Percentiles rank a stretch among this genome's conserved stretches.
Conservation (phyloP, 2,329 filamentous ascomycete species). For the Ceratocystis cacaofunesta region DNA sequence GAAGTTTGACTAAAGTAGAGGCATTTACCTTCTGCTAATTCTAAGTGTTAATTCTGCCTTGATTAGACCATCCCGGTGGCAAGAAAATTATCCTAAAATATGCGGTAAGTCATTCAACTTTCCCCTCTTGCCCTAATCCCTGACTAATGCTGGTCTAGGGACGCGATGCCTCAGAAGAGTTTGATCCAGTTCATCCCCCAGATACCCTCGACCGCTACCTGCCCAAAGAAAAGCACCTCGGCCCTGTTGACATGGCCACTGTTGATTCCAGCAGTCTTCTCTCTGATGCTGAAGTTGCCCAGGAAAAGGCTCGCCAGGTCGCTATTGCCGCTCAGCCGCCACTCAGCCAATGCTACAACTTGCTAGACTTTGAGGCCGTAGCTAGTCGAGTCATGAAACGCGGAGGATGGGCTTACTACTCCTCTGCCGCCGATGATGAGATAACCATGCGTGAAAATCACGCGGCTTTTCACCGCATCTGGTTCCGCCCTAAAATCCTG, state of each 20-base stretch:
- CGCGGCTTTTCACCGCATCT: slow-evolving; percentile 85
- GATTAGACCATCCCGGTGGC: slow-evolving; percentile 68
- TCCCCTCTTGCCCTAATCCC: background rate
- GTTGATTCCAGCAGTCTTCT: slow-evolving; percentile 41
- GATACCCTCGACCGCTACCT: slow-evolving; percentile 81
- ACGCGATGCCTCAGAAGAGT: slow-evolving; percentile 86
- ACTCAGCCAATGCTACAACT: slow-evolving; percentile 78
- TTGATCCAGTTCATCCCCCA: slow-evolving; percentile 74
- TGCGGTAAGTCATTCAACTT: slow-evolving; percentile 36
- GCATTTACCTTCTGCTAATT: background rate
- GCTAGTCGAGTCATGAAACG: slow-evolving; percentile 87
- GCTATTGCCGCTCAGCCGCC: slow-evolving; percentile 61
- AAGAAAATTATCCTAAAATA: slow-evolving; percentile 93
- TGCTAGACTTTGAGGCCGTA: slow-evolving; percentile 91
- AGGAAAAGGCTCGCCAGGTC: slow-evolving; percentile 51
- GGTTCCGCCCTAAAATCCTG: slow-evolving; percentile 84
- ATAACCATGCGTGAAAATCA: slow-evolving; percentile 91
- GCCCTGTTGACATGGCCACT: slow-evolving; percentile 76
- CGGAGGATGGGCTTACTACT: slow-evolving; percentile 95
- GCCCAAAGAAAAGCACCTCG: slow-evolving; percentile 70
- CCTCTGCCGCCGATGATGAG: slow-evolving; percentile 55
- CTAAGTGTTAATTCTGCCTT: background rate
- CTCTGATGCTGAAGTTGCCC: slow-evolving; percentile 46
- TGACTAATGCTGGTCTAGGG: slow-evolving; percentile 32
- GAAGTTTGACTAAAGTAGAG: background rate